These are phyloP conservation scores for Vitis labrusca DNA, from an alignment of 164 flowering plant genomes.

Conservation along the genomic window DNA sequence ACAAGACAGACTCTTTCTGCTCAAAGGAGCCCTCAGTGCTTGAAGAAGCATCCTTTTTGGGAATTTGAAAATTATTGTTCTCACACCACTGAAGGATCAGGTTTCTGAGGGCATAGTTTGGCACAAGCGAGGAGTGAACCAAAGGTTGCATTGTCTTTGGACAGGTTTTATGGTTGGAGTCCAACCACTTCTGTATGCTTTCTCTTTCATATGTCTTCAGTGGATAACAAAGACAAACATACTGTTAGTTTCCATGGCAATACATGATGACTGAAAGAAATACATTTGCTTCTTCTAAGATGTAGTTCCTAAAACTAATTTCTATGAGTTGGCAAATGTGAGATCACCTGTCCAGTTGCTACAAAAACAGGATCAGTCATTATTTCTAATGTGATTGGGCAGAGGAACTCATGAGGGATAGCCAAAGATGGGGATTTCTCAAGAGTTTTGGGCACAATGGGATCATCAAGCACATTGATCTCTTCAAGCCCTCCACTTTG, in stretches of 20 bases:
- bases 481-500: slow-evolving; percentile 56
- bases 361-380: slow-evolving; percentile 85
- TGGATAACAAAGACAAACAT: slow-evolving; percentile 1
- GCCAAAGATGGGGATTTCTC: slow-evolving; percentile 36
- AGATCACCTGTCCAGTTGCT: slow-evolving; percentile 73
- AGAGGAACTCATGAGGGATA: slow-evolving; percentile 72
- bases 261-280: neutral
- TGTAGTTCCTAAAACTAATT: no score
- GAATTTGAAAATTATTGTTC: slow-evolving; percentile 57
- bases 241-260: neutral
- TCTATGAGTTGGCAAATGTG: neutral
- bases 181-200: slow-evolving; percentile 79
- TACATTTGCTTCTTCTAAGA: no score
- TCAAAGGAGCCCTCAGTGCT: slow-evolving; percentile 25
- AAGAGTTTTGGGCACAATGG: slow-evolving; percentile 32
- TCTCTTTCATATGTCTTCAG: slow-evolving; percentile 73
- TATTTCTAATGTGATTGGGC: slow-evolving; percentile 74
- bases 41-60: slow-evolving; percentile 30
- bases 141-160: slow-evolving; percentile 74
- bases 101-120: slow-evolving; percentile 79
- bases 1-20: slow-evolving; percentile 38
- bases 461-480: slow-evolving; percentile 30
- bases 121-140: slow-evolving; percentile 60
- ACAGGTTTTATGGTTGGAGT: slow-evolving; percentile 70
- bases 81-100: slow-evolving; percentile 78